Evolutionary conservation across 192 early-diverging fungal species (phyloP).

Genomic region (Funneliformis geosporum): DNA sequence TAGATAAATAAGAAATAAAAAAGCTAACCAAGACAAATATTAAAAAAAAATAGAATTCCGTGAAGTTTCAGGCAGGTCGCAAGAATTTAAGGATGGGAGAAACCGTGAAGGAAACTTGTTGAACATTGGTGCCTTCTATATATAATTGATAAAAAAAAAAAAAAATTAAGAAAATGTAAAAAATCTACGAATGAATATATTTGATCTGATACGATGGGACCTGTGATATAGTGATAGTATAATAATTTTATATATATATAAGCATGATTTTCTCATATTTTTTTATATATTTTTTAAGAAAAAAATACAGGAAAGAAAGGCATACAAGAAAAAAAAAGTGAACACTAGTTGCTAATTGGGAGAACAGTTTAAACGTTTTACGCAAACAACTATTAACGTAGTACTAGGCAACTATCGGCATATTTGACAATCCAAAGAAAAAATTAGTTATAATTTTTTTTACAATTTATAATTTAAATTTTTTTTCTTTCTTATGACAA

Average conservation of each 20-base stretch:
- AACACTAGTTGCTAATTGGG: too few relatives aligned
- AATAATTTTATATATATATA: background rate
- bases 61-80: background rate
- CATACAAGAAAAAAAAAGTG: background rate
- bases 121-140: background rate
- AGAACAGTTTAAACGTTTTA: background rate
- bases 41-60: background rate
- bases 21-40: background rate
- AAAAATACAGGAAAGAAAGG: background rate
- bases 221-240: background rate
- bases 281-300: background rate
- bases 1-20: background rate
- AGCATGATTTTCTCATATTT: background rate
- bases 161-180: too few relatives aligned
- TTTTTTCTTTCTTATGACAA: too few relatives aligned
- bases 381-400: background rate
- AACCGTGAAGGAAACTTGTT: background rate
- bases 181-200: constrained; percentile 12
- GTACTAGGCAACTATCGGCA: background rate
- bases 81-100: background rate
- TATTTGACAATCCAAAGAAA: too few relatives aligned
- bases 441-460: background rate
- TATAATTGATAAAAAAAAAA: background rate
- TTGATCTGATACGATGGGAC: constrained; percentile 13
- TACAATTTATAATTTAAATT: too few relatives aligned